A percentile compares a stretch with the other conserved stretches of the same genome.
These are phyloP conservation scores for Cordia subcordata DNA, from an alignment of 257 asterid genomes.

Conservation along the genomic window DNA sequence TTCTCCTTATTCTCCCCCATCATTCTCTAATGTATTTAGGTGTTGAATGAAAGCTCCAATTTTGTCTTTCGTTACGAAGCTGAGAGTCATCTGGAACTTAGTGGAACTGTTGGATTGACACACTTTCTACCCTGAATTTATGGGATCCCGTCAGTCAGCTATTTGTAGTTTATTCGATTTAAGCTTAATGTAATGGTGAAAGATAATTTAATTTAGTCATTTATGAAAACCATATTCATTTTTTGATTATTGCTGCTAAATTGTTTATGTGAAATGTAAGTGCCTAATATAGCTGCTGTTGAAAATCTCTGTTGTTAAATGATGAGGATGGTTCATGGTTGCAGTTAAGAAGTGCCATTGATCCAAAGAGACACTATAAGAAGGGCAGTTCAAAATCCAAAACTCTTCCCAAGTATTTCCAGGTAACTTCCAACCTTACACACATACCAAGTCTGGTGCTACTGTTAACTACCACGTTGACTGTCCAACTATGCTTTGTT, in stretches of 20 bases:
- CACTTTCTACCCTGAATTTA: too few species aligned
- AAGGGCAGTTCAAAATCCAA: slow-evolving; percentile 69
- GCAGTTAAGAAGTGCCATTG: slow-evolving; percentile 72
- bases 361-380: slow-evolving; percentile 83
- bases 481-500: background rate
- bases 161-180: too few species aligned
- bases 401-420: slow-evolving; percentile 84
- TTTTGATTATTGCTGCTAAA: background rate
- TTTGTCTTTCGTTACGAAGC: too few species aligned
- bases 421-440: slow-evolving; percentile 42
- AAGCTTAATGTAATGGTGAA: too few species aligned
- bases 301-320: background rate
- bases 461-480: slow-evolving; percentile 1
- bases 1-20: too few species aligned
- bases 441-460: background rate
- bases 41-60: too few species aligned
- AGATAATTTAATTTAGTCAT: too few species aligned
- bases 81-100: slow-evolving; percentile 2
- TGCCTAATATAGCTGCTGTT: too few species aligned
- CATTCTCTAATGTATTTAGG: too few species aligned
- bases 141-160: too few species aligned
- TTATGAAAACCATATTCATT: background rate
- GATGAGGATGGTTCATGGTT: slow-evolving; percentile 12
- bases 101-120: too few species aligned
- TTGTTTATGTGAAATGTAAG: background rate